Percentiles rank a stretch among this genome's conserved stretches.
phyloP scores from a whole-genome alignment of 2,329 filamentous ascomycete species.

The Aspergillus versicolor region DNA sequence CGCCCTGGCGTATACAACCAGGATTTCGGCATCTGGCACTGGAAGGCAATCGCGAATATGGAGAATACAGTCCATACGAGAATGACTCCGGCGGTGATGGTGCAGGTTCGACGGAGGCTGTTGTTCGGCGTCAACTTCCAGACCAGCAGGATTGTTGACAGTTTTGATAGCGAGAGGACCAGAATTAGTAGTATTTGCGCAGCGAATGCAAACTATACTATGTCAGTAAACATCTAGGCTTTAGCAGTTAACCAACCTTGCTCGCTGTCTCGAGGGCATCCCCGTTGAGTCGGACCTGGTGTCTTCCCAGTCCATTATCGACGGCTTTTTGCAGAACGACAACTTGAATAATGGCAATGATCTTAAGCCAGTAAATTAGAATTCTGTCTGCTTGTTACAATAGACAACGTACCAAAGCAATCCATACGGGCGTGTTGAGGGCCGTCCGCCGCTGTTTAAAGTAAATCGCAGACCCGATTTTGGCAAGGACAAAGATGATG shows the following conservation, averaged over 20 bases:
- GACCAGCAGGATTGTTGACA: constrained; percentile 20
- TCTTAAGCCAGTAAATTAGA: not conserved
- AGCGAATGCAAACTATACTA: constrained; percentile 10
- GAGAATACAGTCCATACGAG: constrained; percentile 20
- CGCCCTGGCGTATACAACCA: constrained; percentile 20
- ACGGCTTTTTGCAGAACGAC: constrained; percentile 13
- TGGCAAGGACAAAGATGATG: constrained; percentile 14
- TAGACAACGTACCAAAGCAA: constrained; percentile 11
- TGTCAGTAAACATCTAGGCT: not conserved
- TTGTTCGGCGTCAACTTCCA: constrained; percentile 20
- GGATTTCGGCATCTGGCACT: constrained; percentile 20
- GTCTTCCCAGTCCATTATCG: constrained; percentile 14
- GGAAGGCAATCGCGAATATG: constrained; percentile 24
- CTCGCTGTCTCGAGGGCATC: constrained; percentile 1
- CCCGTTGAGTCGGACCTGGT: constrained; percentile 1
- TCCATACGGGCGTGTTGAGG: constrained; percentile 17
- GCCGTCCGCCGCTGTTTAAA: constrained; percentile 16
- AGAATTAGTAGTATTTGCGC: constrained; percentile 9
- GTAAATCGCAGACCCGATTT: constrained; percentile 15
- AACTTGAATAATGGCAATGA: constrained; percentile 7
- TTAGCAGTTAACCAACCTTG: constrained; percentile 3
- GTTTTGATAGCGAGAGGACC: constrained; percentile 12
- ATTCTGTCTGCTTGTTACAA: not conserved
- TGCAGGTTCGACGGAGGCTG: constrained; percentile 14
- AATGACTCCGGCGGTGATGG: constrained; percentile 9